Base-by-base conservation (phyloP, 225 moss, liverwort and hornwort species). In the Thuidium tamariscinum region DNA sequence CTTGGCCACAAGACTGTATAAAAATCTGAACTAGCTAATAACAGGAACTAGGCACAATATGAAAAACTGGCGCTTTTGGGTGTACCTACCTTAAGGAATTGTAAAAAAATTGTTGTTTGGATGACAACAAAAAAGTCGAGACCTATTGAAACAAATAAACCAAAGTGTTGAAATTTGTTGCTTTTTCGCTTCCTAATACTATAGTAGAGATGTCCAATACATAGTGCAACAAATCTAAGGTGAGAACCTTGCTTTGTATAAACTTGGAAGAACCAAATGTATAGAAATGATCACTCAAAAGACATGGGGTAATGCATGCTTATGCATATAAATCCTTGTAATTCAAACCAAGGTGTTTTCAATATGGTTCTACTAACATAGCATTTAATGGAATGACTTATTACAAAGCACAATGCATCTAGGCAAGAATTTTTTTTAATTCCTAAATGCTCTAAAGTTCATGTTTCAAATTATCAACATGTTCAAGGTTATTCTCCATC, bases 191-290 rank as follows among this genome's bases (percentile, higher is more conserved):
- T 23, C 23, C 23, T 13, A 67, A 3, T 3, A 37, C 0, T 23
- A 7, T 4, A 22, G 2, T 13, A 0, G 22, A 68, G 37, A 4
- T 69, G 5, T 70, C 3, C 41, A 2, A 69, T 30, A 11, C 13
- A n/a, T n/a, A n/a, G n/a, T n/a, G 13, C 51, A 51, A 51, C 11
- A 29, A 30, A 29, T 2, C 1, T 46, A 0, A 0, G 1, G 11
- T 48, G 11, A 29, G 2, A 1, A 2, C 6, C 6, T 72, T 71
- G 2, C 0, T 17, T 11, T 10, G 44, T 2, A 17, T 29, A 18
- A 72, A 72, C 71, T 17, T 72, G 5, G 6, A 1, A 72, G 3
- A 42, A 46, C 6, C 0, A 0, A 0, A 10, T 27, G 4, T 16
- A 44, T 9, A 10, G 0, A 27, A 10, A 44, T 44, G 42, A 44